Evolutionary conservation across 306 rosid genomes (phyloP).

Genomic region (Lathyrus aphaca): DNA sequence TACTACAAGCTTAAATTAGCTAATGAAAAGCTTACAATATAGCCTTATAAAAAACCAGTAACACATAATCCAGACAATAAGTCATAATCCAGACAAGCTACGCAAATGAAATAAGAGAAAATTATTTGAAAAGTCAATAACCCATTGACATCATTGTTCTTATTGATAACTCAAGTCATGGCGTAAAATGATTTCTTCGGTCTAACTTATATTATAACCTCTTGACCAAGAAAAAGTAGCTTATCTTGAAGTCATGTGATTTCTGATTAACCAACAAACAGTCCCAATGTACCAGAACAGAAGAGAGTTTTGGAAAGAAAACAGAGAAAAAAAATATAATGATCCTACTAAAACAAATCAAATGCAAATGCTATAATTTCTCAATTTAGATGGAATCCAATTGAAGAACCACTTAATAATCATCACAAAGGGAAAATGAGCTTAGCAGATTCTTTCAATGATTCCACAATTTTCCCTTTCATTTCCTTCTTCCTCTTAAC

Average conservation of each 20-base stretch:
- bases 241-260: constrained; percentile 8
- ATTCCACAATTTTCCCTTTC: too few species aligned
- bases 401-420: background rate
- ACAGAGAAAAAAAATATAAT: constrained; percentile 10
- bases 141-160: too few species aligned
- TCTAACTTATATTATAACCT: background rate
- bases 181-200: constrained; percentile 4
- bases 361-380: background rate
- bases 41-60: background rate
- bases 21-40: background rate
- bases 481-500: too few species aligned
- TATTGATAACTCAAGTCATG: too few species aligned
- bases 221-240: background rate
- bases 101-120: too few species aligned
- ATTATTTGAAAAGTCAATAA: too few species aligned
- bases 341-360: constrained; percentile 1
- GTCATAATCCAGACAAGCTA: too few species aligned
- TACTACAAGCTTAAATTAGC: constrained; percentile 9
- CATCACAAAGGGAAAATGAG: constrained; percentile 1
- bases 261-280: background rate
- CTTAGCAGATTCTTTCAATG: background rate
- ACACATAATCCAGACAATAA: too few species aligned
- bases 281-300: background rate
- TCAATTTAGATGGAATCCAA: background rate
- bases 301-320: background rate